These are phyloP conservation scores for Cercospora nicotianae DNA, from an alignment of 2,329 filamentous ascomycete species.

Conservation along the genomic window DNA sequence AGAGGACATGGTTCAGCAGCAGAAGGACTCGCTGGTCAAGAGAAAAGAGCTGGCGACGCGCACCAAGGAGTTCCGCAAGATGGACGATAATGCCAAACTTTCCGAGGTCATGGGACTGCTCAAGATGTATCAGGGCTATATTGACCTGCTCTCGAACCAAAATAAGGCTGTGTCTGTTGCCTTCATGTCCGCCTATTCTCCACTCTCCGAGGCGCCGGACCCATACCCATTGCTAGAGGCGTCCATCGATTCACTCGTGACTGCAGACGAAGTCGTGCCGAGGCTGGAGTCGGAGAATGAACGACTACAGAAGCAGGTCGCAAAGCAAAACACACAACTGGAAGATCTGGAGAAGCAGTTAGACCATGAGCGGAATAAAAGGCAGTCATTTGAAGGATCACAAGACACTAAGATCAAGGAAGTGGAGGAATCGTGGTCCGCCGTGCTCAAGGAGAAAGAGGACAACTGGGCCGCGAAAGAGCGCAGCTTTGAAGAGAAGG, in stretches of 20 bases:
- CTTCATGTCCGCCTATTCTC: constrained; percentile 89
- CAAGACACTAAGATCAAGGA: constrained; percentile 82
- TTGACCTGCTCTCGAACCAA: constrained; percentile 93
- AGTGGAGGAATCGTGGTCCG: constrained; percentile 84
- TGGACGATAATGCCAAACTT: constrained; percentile 85
- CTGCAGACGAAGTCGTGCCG: constrained; percentile 88
- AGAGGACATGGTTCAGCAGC: constrained; percentile 90
- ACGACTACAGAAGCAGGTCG: constrained; percentile 76
- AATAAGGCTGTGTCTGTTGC: constrained; percentile 91
- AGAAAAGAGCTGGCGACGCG: constrained; percentile 98
- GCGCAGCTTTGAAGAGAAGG: constrained; percentile 84
- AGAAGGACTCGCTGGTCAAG: constrained; percentile 92
- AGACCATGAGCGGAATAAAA: constrained; percentile 71
- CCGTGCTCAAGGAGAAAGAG: constrained; percentile 87
- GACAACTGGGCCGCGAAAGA: constrained; percentile 97
- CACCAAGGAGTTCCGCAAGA: constrained; percentile 95
- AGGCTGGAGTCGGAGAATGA: constrained; percentile 86
- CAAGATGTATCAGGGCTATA: constrained; percentile 91
- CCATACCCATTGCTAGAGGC: constrained; percentile 95
- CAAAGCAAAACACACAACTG: constrained; percentile 73
- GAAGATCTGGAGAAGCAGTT: constrained; percentile 79
- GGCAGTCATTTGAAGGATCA: constrained; percentile 73
- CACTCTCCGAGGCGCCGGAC: constrained; percentile 91
- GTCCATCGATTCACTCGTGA: constrained; percentile 88
- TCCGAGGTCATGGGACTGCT: constrained; percentile 84